phyloP scores from a whole-genome alignment of 2,329 filamentous ascomycete species.

The Colletotrichum theobromicola region DNA sequence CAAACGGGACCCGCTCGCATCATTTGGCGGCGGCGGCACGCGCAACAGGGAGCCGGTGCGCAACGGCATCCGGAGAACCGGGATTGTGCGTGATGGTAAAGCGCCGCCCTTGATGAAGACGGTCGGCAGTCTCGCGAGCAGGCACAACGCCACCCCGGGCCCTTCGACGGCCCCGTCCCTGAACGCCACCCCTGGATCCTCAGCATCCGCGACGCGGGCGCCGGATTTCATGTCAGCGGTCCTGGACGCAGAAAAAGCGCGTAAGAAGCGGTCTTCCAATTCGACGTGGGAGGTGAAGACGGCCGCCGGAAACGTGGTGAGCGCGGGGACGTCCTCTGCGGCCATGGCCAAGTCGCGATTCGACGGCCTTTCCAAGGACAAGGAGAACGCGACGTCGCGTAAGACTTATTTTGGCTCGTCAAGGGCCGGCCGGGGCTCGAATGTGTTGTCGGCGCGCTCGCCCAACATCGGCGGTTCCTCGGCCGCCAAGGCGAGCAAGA shows the following conservation, averaged over 20 bases:
- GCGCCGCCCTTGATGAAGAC: background rate
- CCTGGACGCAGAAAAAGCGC: background rate
- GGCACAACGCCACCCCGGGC: background rate
- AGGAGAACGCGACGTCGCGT: background rate
- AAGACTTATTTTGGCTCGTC: background rate
- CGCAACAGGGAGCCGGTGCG: background rate
- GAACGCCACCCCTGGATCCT: background rate
- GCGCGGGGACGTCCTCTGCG: background rate
- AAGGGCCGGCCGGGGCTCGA: background rate
- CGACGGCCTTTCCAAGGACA: background rate
- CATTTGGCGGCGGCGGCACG: background rate
- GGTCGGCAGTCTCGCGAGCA: background rate
- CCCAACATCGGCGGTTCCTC: background rate
- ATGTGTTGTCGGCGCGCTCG: background rate
- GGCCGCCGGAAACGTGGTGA: background rate
- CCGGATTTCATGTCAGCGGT: background rate
- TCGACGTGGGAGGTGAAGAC: conserved; percentile 7
- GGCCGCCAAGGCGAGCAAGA: background rate
- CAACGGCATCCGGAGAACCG: background rate
- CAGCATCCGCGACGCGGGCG: background rate
- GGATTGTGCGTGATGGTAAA: background rate
- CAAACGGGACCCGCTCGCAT: background rate
- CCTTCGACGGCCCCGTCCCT: background rate
- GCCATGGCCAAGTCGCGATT: background rate
- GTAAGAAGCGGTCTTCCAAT: background rate